A percentile compares a stretch with the other conserved stretches of the same genome.
Conservation (phyloP, 2,329 filamentous ascomycete genomes). For the Coleophoma crateriformis region DNA sequence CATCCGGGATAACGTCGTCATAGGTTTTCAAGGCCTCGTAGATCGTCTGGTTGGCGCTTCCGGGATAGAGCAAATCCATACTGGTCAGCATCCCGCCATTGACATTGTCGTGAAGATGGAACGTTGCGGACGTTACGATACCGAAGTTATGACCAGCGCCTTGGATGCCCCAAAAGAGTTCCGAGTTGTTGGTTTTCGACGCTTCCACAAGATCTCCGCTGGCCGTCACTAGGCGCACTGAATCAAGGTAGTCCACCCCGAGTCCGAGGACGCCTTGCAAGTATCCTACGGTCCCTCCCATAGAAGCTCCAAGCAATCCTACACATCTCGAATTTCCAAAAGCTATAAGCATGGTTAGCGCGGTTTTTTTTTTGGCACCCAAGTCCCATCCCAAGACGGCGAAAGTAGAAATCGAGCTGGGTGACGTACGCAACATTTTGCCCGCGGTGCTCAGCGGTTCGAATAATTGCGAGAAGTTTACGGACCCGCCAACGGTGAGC, state of each 20-base stretch:
- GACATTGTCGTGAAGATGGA: background rate
- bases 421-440: too few relatives aligned
- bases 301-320: constrained; percentile 1
- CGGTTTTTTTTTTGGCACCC: too few relatives aligned
- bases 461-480: too few relatives aligned
- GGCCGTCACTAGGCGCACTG: constrained; percentile 18
- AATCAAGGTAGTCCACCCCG: background rate
- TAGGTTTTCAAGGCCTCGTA: too few relatives aligned
- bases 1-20: too few relatives aligned
- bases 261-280: constrained; percentile 1
- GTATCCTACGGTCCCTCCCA: constrained; percentile 4
- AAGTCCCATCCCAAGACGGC: too few relatives aligned
- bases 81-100: too few relatives aligned
- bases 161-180: constrained; percentile 25
- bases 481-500: too few relatives aligned
- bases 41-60: too few relatives aligned
- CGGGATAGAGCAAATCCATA: too few relatives aligned
- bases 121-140: constrained; percentile 1
- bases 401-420: too few relatives aligned
- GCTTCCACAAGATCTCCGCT: constrained; percentile 15
- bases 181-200: constrained; percentile 13
- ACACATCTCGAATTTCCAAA: background rate
- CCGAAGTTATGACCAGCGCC: constrained; percentile 17
- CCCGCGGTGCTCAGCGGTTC: too few relatives aligned
- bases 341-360: background rate